phyloP scores from a whole-genome alignment of 345 rosid genomes.

The Leavenworthia alabamica region DNA sequence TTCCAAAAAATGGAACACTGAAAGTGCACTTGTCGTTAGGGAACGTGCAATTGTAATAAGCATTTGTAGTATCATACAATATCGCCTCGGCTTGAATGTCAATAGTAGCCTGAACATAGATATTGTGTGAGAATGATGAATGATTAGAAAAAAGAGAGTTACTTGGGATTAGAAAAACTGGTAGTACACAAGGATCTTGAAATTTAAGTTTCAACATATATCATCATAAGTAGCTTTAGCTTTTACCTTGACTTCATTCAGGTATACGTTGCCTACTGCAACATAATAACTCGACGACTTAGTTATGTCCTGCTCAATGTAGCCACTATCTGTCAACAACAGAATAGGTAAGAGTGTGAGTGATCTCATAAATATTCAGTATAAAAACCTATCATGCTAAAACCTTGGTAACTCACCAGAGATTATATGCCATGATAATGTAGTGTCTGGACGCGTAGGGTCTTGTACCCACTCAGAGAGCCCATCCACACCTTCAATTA shows the following conservation, averaged over 20 bases:
- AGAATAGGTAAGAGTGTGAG: background rate
- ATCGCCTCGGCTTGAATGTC: slow-evolving; percentile 48
- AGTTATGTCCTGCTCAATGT: slow-evolving; percentile 50
- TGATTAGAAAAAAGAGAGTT: background rate
- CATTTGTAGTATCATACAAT: slow-evolving; percentile 63
- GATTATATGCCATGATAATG: slow-evolving; percentile 75
- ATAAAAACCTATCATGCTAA: background rate
- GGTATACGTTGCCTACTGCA: slow-evolving; percentile 75
- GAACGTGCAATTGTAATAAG: slow-evolving; percentile 76
- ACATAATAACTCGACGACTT: slow-evolving; percentile 68
- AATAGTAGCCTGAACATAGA: slow-evolving; percentile 54
- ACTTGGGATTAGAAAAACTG: background rate
- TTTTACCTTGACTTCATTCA: slow-evolving; percentile 66
- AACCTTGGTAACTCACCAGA: slow-evolving; percentile 42
- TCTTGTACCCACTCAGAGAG: slow-evolving; percentile 75
- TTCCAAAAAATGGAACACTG: slow-evolving; percentile 53
- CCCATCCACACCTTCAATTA: slow-evolving; percentile 71
- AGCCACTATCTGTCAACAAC: slow-evolving; percentile 52
- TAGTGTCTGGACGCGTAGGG: slow-evolving; percentile 76
- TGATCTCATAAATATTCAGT: slow-evolving; percentile 7
- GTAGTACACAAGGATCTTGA: background rate
- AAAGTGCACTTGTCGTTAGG: slow-evolving; percentile 44
- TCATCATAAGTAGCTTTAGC: background rate
- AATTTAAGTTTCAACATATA: background rate
- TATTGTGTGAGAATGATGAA: background rate